Percentiles rank a stretch among this genome's conserved stretches.
phyloP scores from a whole-genome alignment of 2,329 filamentous ascomycete species.

The Fusarium sp. region DNA sequence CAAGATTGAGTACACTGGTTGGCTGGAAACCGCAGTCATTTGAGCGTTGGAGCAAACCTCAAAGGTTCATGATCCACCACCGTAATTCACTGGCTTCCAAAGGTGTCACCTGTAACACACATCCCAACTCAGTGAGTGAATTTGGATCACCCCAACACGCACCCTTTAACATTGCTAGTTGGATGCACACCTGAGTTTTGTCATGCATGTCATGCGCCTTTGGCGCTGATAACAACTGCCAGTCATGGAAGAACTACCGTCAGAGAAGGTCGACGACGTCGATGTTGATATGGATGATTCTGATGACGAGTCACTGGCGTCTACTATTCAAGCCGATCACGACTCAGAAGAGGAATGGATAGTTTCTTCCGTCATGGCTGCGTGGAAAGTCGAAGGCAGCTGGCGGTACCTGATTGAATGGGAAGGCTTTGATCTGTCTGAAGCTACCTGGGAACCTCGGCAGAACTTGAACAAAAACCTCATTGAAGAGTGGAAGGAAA shows the following conservation, averaged over 20 bases:
- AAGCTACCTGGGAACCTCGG: slow-evolving; percentile 64
- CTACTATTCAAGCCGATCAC: slow-evolving; percentile 49
- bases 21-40: background rate
- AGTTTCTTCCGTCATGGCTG: slow-evolving; percentile 64
- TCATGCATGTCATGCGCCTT: background rate
- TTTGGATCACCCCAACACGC: background rate
- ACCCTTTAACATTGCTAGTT: background rate
- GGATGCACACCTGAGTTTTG: background rate
- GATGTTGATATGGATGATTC: slow-evolving; percentile 26
- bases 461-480: slow-evolving; percentile 57
- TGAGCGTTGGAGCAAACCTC: background rate
- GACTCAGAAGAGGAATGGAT: slow-evolving; percentile 61
- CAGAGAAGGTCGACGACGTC: background rate
- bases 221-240: background rate
- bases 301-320: slow-evolving; percentile 51
- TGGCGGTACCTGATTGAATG: slow-evolving; percentile 54
- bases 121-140: background rate
- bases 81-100: background rate
- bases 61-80: background rate
- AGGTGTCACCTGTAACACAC: background rate
- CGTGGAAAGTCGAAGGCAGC: slow-evolving; percentile 50
- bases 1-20: background rate
- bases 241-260: background rate
- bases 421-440: slow-evolving; percentile 51
- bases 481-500: slow-evolving; percentile 57